Evolutionary conservation across 352 stramenopile species (phyloP), one percentile per base, ranked within the genome.

Genomic region (Thraustochytrium sp.): DNA sequence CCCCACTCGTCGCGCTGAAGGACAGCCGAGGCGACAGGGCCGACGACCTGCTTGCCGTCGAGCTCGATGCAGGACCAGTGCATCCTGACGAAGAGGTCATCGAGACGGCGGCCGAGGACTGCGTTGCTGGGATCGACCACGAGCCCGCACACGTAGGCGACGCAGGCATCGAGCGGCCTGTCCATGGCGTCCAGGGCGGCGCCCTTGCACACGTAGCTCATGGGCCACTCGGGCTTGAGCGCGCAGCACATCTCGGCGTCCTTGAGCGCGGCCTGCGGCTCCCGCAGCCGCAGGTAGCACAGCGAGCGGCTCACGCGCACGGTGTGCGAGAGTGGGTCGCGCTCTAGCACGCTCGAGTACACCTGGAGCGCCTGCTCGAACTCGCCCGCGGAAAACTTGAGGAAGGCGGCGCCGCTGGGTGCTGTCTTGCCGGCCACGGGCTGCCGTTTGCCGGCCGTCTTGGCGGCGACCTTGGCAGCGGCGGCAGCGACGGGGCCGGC

Each of bases 221-320:
- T 80, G 37, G 68, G 68, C 68, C 68, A 80, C 51, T 80, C 68
- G 23, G 68, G 68, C 51, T 80, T 80, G n/a, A 80, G 51, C 51
- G 68, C 68, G 51, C 68, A 80, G 53, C 68, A 80, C 48, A 53
- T 80, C 53, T 55, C 31, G n/a, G 68, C 68, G 34, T 80, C 68
- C 26, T 51, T 46, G 18, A 80, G 51, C 34, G 68, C 68, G 5
- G 68, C 31, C 8, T 26, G 31, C 0, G 44, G 42, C 18, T 80
- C 68, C 21, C 53, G 31, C 4, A 80, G 68, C 5, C 68, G 68
- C 2, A 80, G 26, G 26, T 80, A 80, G 68, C 68, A 80, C 26
- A 64, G 48, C 3, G 68, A 80, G 13, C 68, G 68, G 31, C 68
- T 80, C 34, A 80, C 68, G 16, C 68, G 68, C 34, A 80, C 68